Evolutionary conservation across 2,329 filamentous ascomycete species (phyloP).

Genomic region (Clarireedia monteithiana): DNA sequence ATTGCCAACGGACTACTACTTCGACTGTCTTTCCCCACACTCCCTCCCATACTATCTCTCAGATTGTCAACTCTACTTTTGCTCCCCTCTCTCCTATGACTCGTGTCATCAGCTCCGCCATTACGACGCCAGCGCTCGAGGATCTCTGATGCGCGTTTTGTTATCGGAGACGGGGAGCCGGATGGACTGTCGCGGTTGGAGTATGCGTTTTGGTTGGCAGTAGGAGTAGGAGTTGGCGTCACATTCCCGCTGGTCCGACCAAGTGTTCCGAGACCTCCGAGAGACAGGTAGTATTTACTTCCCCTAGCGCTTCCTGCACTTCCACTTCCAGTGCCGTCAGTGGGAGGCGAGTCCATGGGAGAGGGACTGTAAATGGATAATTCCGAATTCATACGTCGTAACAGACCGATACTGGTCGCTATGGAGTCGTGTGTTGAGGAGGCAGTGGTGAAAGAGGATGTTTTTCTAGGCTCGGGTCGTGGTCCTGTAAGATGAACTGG

Average conservation of each 20-base stretch:
- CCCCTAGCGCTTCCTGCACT: background rate
- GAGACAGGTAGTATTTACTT: background rate
- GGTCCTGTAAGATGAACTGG: slow-evolving; percentile 17
- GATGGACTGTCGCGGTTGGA: background rate
- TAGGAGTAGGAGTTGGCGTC: background rate
- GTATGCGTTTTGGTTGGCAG: background rate
- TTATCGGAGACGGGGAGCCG: background rate
- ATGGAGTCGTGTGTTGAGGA: slow-evolving; percentile 3
- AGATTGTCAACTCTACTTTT: background rate
- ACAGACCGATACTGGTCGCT: slow-evolving; percentile 5
- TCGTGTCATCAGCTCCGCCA: no score
- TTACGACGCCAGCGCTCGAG: no score
- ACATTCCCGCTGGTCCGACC: background rate
- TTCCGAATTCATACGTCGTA: slow-evolving; percentile 12
- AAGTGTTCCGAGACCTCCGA: background rate
- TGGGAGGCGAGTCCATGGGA: background rate
- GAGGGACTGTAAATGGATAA: background rate
- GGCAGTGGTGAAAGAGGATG: background rate
- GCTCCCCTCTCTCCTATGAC: no score
- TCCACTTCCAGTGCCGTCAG: background rate
- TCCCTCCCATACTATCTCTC: background rate
- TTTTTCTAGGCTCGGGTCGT: slow-evolving; percentile 9
- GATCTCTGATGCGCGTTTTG: background rate
- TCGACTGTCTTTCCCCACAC: background rate
- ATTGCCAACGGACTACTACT: slow-evolving; percentile 1